Percentiles rank a stretch among this genome's conserved stretches.
phyloP scores from a whole-genome alignment of 2,329 filamentous ascomycete species.

The Cladosporium oxysporum region DNA sequence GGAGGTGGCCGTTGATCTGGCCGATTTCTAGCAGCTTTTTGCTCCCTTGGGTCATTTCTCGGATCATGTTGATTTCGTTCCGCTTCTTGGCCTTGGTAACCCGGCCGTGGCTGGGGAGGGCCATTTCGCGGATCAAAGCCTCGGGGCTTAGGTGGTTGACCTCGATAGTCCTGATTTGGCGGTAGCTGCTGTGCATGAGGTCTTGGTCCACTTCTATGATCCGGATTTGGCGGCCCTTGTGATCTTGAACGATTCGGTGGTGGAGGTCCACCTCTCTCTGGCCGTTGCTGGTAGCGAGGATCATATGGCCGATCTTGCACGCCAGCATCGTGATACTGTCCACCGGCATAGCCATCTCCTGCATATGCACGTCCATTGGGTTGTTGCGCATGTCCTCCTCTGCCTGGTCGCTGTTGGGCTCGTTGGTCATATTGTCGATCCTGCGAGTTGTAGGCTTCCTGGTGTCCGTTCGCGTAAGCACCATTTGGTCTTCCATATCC shows the following conservation, averaged over 20 bases:
- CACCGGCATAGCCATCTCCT: background rate
- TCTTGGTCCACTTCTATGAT: background rate
- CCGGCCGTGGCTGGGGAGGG: background rate
- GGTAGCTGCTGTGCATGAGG: background rate
- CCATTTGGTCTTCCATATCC: slow-evolving; percentile 10
- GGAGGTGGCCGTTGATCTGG: background rate
- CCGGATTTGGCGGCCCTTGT: slow-evolving; percentile 16
- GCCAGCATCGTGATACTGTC: background rate
- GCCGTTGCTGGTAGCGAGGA: slow-evolving; percentile 21
- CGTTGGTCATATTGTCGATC: slow-evolving; percentile 25
- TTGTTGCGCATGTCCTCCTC: slow-evolving; percentile 11
- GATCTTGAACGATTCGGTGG: slow-evolving; percentile 12
- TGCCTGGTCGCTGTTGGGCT: slow-evolving; percentile 21
- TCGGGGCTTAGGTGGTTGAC: slow-evolving; percentile 1
- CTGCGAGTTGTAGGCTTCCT: slow-evolving; percentile 27
- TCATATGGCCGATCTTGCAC: slow-evolving; percentile 25
- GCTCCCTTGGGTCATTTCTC: slow-evolving; percentile 1
- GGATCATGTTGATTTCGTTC: background rate
- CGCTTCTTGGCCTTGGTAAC: background rate
- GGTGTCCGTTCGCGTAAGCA: slow-evolving; percentile 39
- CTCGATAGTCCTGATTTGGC: slow-evolving; percentile 20
- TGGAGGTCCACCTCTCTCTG: slow-evolving; percentile 12
- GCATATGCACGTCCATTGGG: slow-evolving; percentile 3
- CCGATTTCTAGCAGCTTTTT: slow-evolving; percentile 5
- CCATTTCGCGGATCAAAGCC: slow-evolving; percentile 17